phyloP scores from a whole-genome alignment of 1,284 basidiomycete species.

The Schizophyllum amplum region DNA sequence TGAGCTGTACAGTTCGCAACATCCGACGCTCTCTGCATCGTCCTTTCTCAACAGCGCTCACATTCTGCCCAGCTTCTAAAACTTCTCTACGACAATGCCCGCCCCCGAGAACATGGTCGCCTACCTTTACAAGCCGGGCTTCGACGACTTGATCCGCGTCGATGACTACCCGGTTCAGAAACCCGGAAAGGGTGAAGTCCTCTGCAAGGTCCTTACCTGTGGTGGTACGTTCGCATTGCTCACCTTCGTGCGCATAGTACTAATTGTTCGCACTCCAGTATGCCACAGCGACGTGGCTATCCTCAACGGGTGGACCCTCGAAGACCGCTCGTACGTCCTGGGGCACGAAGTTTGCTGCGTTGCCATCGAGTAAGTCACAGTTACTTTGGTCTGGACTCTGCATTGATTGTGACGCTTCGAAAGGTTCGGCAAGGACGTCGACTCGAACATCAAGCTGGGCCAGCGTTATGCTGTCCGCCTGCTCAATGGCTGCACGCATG shows the following conservation, averaged over 20 bases:
- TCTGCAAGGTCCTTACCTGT: constrained; percentile 21
- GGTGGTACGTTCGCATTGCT: constrained; percentile 9
- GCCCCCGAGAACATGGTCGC: constrained; percentile 11
- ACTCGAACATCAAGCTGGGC: constrained; percentile 9
- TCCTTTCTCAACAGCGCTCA: too few relatives aligned
- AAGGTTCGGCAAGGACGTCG: constrained; percentile 7
- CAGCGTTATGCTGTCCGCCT: constrained; percentile 14
- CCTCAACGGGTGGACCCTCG: constrained; percentile 13
- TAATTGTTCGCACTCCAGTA: constrained; percentile 4
- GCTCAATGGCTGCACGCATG: constrained; percentile 10
- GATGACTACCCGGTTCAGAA: constrained; percentile 16
- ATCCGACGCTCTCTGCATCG: too few relatives aligned
- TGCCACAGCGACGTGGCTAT: constrained; percentile 20
- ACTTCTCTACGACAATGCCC: not conserved
- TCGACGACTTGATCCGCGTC: constrained; percentile 12
- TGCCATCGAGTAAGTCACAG: constrained; percentile 5
- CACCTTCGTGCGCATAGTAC: not conserved
- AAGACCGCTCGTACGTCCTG: constrained; percentile 17
- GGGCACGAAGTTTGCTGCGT: constrained; percentile 20
- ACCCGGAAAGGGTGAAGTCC: constrained; percentile 16
- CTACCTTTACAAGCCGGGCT: constrained; percentile 16
- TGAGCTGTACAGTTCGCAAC: too few relatives aligned
- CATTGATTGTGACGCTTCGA: constrained; percentile 6
- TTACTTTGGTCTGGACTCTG: not conserved
- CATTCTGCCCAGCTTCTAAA: too few relatives aligned